phyloP scores from a whole-genome alignment of 345 rosid genomes.

The Clausena lansium region DNA sequence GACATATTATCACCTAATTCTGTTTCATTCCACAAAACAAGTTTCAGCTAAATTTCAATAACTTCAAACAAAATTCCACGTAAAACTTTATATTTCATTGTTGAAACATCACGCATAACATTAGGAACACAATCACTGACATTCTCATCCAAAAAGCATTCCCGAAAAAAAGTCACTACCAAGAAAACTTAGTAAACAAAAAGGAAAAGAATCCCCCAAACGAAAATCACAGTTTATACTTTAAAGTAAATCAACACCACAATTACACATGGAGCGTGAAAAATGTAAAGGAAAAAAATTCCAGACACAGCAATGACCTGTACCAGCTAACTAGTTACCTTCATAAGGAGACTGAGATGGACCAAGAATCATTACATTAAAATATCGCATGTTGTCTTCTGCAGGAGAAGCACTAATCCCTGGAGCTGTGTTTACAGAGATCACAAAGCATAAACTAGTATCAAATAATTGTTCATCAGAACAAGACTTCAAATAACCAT shows the following conservation, averaged over 20 bases:
- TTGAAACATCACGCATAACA: neutral
- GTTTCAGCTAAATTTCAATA: neutral
- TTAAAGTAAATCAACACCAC: neutral
- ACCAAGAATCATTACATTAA: slow-evolving; percentile 56
- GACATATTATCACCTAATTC: neutral
- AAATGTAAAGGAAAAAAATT: neutral
- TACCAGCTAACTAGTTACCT: slow-evolving; percentile 32
- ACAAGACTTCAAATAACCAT: neutral
- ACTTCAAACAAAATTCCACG: neutral
- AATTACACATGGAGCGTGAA: neutral
- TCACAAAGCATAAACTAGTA: neutral
- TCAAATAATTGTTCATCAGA: neutral
- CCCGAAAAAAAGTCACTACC: neutral
- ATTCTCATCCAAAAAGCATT: neutral
- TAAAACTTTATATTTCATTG: neutral
- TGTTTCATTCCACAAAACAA: neutral
- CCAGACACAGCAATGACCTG: neutral
- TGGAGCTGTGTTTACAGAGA: slow-evolving; percentile 40
- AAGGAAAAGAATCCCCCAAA: neutral
- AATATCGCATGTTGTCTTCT: slow-evolving; percentile 54
- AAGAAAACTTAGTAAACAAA: no score
- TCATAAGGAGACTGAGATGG: slow-evolving; percentile 57
- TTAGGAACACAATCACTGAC: neutral
- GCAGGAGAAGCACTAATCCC: slow-evolving; percentile 61
- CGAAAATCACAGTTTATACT: neutral